phyloP scores from a whole-genome alignment of 192 early-diverging fungal species.

The Linnemannia exigua region DNA sequence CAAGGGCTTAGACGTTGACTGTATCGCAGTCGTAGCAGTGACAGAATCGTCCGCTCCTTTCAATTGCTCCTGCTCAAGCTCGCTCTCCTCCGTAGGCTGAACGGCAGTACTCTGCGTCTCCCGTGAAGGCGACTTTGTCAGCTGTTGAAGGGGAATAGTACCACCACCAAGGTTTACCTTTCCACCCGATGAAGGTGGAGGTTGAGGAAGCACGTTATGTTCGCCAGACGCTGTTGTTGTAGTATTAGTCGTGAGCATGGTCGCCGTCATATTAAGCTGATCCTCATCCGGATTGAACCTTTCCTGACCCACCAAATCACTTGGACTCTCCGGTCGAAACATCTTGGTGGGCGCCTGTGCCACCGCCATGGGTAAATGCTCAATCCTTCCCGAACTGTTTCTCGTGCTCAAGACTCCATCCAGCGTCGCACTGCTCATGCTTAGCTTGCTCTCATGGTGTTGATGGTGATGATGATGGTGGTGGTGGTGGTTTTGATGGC shows the following conservation, averaged over 20 bases:
- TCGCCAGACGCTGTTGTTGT: background rate
- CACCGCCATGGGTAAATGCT: slow-evolving; percentile 23
- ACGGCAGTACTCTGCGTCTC: background rate
- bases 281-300: slow-evolving; percentile 54
- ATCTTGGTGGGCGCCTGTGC: background rate
- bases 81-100: background rate
- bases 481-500: background rate
- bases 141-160: background rate
- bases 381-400: slow-evolving; percentile 33
- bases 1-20: background rate
- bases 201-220: background rate
- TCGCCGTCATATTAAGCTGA: slow-evolving; percentile 22
- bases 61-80: background rate
- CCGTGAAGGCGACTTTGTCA: background rate
- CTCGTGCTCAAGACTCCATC: slow-evolving; percentile 20
- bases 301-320: slow-evolving; percentile 38
- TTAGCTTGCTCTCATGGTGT: slow-evolving; percentile 21
- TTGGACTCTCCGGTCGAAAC: slow-evolving; percentile 31
- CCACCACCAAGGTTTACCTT: background rate
- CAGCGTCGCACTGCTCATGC: slow-evolving; percentile 22
- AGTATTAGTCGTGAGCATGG: background rate
- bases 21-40: background rate
- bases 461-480: background rate
- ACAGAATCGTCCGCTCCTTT: background rate
- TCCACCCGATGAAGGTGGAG: background rate